Evolutionary conservation across 352 stramenopile species (phyloP), one percentile per base, ranked within the genome.

Genomic region (Phytophthora cactorum): DNA sequence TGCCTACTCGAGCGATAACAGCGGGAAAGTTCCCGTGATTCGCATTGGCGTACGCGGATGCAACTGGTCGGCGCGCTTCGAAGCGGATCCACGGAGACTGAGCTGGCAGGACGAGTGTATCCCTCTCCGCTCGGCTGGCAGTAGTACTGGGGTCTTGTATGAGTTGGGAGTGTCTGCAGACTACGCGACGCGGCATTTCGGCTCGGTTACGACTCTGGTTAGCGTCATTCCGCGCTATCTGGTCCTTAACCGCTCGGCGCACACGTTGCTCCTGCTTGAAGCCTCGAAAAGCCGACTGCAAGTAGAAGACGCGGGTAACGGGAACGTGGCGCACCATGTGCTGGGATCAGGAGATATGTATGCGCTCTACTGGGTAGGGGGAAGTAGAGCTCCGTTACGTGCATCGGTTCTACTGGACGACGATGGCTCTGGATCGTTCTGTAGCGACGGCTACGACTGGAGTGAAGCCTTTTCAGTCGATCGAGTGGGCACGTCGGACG

Each of bases 71-170:
- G 57, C 83, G 17, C 79, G 83, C 3, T 92, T 96, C 59, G 76
- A 81, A 52, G 81, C 86, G 0, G 88, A 96, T 31, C 88, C 88
- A 5, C 72, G 80, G 41, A 68, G 75, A n/a, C 55, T 96, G 31
- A 93, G 87, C 39, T 96, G 88, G 88, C 88, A 96, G 56, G 86
- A 96, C 53, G 88, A 96, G 58, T 93, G 86, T 41, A 69, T 96
- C 3, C 75, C 81, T 4, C 59, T 93, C 14, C 79, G 77, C 4
- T 78, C 82, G 0, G 51, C 65, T 53, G 68, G 72, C 51, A 63
- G 54, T 50, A 66, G 25, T 39, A 41, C 38, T 5, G 76, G 54
- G 15, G 81, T 93, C 17, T 56, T 96, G 32, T 93, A 96, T 62
- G 88, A 96, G 56, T 75, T 96, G 61, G 88, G 88, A 9, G 79